These are phyloP conservation scores for Endothia cerciana DNA, from an alignment of 2,329 filamentous ascomycete genomes.

Conservation along the genomic window DNA sequence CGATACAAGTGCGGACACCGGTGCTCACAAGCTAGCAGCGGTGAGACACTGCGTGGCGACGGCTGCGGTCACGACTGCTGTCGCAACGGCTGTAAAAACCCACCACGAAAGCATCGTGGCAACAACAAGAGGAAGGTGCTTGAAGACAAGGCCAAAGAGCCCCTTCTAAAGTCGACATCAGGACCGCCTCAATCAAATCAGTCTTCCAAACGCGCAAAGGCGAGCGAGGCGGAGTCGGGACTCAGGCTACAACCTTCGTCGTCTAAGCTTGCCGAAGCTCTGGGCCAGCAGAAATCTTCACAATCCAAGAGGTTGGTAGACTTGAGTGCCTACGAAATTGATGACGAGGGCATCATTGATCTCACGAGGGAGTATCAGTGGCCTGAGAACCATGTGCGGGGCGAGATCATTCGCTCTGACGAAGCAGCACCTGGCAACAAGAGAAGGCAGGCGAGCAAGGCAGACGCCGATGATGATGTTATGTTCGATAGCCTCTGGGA, in stretches of 20 bases:
- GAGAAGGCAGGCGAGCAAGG: neutral
- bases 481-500: neutral
- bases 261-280: neutral
- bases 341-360: conserved; percentile 26
- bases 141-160: conserved; percentile 19
- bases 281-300: too few species aligned
- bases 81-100: conserved; percentile 70
- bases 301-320: neutral
- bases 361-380: conserved; percentile 9
- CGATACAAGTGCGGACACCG: conserved; percentile 75
- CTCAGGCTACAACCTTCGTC: neutral
- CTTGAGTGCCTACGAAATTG: conserved; percentile 15
- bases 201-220: neutral
- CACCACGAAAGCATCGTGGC: conserved; percentile 47
- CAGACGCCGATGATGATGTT: neutral
- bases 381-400: neutral
- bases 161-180: neutral
- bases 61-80: conserved; percentile 75
- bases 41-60: conserved; percentile 43
- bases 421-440: neutral
- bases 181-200: neutral
- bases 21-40: conserved; percentile 50
- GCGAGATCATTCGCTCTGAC: neutral
- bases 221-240: neutral
- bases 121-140: conserved; percentile 36